These are phyloP conservation scores for Myxozyma sirexii DNA, from an alignment of 805 yeast genomes.

Conservation along the genomic window DNA sequence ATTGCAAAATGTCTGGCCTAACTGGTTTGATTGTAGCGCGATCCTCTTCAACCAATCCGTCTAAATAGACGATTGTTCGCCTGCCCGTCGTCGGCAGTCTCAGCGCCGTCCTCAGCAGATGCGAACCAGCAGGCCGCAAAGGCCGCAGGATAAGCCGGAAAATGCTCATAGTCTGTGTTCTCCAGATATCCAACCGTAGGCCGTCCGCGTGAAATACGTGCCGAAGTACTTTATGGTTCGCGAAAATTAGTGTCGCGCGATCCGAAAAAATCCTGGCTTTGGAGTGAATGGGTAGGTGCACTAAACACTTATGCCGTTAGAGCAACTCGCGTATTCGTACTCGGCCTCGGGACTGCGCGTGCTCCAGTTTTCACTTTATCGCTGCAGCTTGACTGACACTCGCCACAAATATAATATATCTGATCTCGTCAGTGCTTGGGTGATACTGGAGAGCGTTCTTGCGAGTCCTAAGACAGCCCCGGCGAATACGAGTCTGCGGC, in stretches of 20 bases:
- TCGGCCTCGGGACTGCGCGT: no score
- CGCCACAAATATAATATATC: no score
- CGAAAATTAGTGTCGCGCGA: slow-evolving; percentile 15
- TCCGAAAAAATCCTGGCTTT: slow-evolving; percentile 15
- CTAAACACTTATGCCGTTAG: slow-evolving; percentile 1
- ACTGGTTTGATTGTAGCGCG: slow-evolving; percentile 8
- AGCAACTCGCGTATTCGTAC: neutral
- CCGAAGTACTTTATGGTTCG: neutral
- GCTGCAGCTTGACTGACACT: no score
- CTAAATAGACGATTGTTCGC: slow-evolving; percentile 20
- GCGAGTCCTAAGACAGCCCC: no score
- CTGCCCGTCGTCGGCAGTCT: slow-evolving; percentile 1
- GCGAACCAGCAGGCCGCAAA: neutral
- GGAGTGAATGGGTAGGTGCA: neutral
- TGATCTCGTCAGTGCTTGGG: no score
- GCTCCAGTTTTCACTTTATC: no score
- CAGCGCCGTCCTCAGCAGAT: neutral
- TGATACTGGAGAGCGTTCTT: no score
- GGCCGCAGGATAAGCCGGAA: slow-evolving; percentile 12
- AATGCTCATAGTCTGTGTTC: slow-evolving; percentile 5
- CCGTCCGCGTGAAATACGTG: neutral
- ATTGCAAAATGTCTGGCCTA: slow-evolving; percentile 1
- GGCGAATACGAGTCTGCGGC: no score
- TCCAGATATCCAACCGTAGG: neutral
- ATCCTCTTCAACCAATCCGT: slow-evolving; percentile 14